phyloP scores from a whole-genome alignment of 2,329 filamentous ascomycete species.

The Aspergillus sergii region DNA sequence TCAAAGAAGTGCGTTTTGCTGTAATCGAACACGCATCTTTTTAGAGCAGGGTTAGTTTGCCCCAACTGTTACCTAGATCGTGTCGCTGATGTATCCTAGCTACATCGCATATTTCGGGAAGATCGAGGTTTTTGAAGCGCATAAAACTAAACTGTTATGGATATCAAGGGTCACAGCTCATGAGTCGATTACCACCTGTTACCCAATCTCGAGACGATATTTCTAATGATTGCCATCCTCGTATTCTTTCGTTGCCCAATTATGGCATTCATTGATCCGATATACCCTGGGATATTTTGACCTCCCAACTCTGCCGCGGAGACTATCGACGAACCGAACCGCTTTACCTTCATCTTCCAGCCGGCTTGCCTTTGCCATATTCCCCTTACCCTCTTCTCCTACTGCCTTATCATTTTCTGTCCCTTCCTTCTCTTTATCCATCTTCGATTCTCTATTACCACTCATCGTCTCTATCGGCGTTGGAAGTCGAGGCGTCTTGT shows the following conservation, averaged over 20 bases:
- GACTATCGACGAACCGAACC: constrained; percentile 6
- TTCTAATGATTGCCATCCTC: constrained; percentile 9
- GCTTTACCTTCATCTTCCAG: constrained; percentile 13
- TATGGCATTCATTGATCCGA: constrained; percentile 11
- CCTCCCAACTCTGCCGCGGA: constrained; percentile 9
- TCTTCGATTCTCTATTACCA: constrained; percentile 29
- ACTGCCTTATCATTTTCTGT: constrained; percentile 9
- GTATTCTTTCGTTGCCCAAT: not conserved
- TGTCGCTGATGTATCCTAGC: constrained; percentile 8
- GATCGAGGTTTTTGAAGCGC: constrained; percentile 6
- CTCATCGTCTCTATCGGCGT: constrained; percentile 41
- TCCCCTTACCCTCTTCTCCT: constrained; percentile 2
- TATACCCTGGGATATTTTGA: constrained; percentile 10
- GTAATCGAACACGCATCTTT: constrained; percentile 43
- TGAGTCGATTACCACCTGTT: constrained; percentile 6
- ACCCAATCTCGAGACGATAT: constrained; percentile 6
- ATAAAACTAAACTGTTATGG: constrained; percentile 4
- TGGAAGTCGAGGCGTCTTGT: constrained; percentile 43
- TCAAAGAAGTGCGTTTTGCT: constrained; percentile 73
- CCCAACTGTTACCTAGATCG: not conserved
- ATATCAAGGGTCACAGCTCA: constrained; percentile 3
- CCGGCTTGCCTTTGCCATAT: constrained; percentile 8
- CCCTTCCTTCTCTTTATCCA: constrained; percentile 18
- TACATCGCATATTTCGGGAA: constrained; percentile 6
- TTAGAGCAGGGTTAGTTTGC: constrained; percentile 14